Conservation (phyloP, 495 filamentous ascomycete genomes). For the Letharia lupina region DNA sequence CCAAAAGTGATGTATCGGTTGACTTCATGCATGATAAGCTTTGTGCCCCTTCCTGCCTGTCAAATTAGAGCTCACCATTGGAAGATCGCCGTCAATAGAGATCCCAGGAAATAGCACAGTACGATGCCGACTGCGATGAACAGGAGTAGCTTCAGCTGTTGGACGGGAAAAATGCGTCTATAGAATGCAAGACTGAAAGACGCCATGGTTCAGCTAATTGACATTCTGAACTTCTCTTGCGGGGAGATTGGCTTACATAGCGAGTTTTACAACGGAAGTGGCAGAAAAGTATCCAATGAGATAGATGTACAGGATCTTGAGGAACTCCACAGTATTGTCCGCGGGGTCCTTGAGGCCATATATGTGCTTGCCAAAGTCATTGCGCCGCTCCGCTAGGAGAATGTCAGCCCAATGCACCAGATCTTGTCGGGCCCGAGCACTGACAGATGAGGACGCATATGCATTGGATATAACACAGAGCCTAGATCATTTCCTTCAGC, state of each 20-base stretch:
- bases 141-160: slow-evolving; percentile 12
- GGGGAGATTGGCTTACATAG: background rate
- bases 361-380: slow-evolving; percentile 21
- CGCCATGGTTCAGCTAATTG: too few relatives aligned
- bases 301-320: slow-evolving; percentile 17
- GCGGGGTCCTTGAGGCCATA: slow-evolving; percentile 4
- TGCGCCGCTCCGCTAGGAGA: slow-evolving; percentile 13
- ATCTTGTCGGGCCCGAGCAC: background rate
- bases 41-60: too few relatives aligned
- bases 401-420: background rate
- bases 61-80: slow-evolving; percentile 14
- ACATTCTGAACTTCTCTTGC: background rate
- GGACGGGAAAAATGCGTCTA: slow-evolving; percentile 20
- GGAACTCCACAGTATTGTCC: slow-evolving; percentile 8
- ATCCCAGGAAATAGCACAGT: slow-evolving; percentile 1
- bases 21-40: background rate
- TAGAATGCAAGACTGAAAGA: slow-evolving; percentile 21
- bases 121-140: slow-evolving; percentile 9
- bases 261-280: slow-evolving; percentile 2
- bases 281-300: slow-evolving; percentile 9
- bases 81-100: slow-evolving; percentile 14
- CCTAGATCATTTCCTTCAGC: background rate
- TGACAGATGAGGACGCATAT: slow-evolving; percentile 14
- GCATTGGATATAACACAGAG: slow-evolving; percentile 16
- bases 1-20: slow-evolving; percentile 19